Conservation (phyloP, 495 filamentous ascomycete genomes). For the Baudoinia panamericana region DNA sequence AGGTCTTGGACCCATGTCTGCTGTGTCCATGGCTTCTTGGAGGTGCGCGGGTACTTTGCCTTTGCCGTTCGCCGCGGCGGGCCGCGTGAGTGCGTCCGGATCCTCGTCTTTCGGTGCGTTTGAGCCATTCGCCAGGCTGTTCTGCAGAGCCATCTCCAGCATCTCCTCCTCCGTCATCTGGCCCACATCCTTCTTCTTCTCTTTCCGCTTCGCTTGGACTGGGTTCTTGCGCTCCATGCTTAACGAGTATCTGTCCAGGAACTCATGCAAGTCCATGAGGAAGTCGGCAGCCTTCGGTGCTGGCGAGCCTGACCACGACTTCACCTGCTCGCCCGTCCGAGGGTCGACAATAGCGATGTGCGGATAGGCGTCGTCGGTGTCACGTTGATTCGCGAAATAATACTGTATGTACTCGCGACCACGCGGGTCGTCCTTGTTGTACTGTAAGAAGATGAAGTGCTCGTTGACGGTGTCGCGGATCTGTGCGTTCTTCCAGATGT, state of each 20-base stretch:
- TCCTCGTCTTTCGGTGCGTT: constrained; percentile 40
- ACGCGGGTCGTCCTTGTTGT: constrained; percentile 61
- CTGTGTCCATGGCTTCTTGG: constrained; percentile 23
- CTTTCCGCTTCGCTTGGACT: constrained; percentile 65
- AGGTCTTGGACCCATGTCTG: constrained; percentile 17
- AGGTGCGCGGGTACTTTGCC: constrained; percentile 48
- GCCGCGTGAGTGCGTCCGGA: constrained; percentile 73
- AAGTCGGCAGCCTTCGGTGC: constrained; percentile 68
- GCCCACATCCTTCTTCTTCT: constrained; percentile 58
- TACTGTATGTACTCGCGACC: constrained; percentile 73
- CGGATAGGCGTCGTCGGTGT: constrained; percentile 70
- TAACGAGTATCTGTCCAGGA: constrained; percentile 88
- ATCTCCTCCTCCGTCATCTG: constrained; percentile 95
- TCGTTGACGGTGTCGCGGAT: constrained; percentile 71
- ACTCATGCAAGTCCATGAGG: constrained; percentile 82
- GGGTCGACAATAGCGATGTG: constrained; percentile 94
- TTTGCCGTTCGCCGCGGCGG: constrained; percentile 37
- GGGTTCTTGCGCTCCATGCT: constrained; percentile 81
- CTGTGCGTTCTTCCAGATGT: constrained; percentile 79
- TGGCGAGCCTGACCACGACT: constrained; percentile 80
- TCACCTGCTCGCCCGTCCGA: constrained; percentile 91
- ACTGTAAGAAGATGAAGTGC: constrained; percentile 93
- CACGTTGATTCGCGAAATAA: constrained; percentile 59
- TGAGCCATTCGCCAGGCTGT: constrained; percentile 49
- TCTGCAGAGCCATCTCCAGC: constrained; percentile 82